Base-by-base conservation (phyloP, 2,329 filamentous ascomycete genomes). In the Trichoderma atrobrunneum region DNA sequence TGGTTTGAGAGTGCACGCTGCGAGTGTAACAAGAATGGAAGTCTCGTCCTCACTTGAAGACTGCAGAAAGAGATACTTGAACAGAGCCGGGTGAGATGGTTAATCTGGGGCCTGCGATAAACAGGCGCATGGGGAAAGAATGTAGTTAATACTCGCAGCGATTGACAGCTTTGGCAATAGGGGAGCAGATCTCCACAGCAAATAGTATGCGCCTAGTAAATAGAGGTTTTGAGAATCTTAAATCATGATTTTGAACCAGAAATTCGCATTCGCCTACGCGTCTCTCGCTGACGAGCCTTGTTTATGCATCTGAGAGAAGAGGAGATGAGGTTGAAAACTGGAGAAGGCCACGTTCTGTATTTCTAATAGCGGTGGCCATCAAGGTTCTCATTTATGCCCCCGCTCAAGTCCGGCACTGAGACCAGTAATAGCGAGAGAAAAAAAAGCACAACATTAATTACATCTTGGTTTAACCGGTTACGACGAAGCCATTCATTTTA, bases 351-450 rank as follows among this genome's bases (percentile, higher is more conserved):
- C 18, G 2, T 32, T 54, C 43, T n/a, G 57, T 10, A 54, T 62
- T 54, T 70, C 57, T 62, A 36, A 32, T 24, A 16, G n/a, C 3
- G 16, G 69, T 66, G 62, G 61, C 69, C 69, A 71, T 71, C 69
- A 71, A 71, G 69, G 69, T 71, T 71, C 69, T 71, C 69, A 32
- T 26, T 24, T 10, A 7, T 7, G 18, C 32, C 68, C 34, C 61
- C 69, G 51, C 62, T 36, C 24, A 30, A 21, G 32, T 43, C 43
- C 12, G 34, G 16, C 28, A 28, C 39, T 30, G 21, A 24, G 8
- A 3, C 34, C 36, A 10, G 16, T 43, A 24, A 30, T n/a, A 24
- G 18, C 6, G 18, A 11, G 10, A 7, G 21, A 16, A n/a, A n/a
- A 32, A n/a, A n/a, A 60, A 18, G n/a, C 30, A 60, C 18, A n/a